These are phyloP conservation scores for Saccharomycopsis sp. DNA, from an alignment of 805 yeast species.

Conservation along the genomic window DNA sequence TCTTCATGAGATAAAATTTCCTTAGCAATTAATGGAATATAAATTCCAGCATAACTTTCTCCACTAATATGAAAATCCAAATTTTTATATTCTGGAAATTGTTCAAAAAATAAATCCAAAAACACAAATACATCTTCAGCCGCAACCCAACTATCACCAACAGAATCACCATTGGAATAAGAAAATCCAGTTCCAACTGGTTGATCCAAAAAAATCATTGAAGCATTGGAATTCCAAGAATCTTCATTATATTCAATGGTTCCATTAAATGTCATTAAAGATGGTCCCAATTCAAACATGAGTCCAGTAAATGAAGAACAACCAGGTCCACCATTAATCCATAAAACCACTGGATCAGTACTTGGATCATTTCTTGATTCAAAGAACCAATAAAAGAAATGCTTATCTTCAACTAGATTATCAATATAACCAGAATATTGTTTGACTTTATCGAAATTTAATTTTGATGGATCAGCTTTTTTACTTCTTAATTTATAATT, in stretches of 20 bases:
- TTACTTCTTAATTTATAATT: slow-evolving; percentile 52
- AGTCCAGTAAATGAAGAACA: slow-evolving; percentile 88
- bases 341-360: slow-evolving; percentile 73
- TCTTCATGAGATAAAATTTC: slow-evolving; percentile 33
- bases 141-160: slow-evolving; percentile 68
- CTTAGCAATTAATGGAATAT: slow-evolving; percentile 60
- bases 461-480: slow-evolving; percentile 45
- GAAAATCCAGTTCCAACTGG: slow-evolving; percentile 93
- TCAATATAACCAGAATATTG: slow-evolving; percentile 85
- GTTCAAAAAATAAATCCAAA: slow-evolving; percentile 70
- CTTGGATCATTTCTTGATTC: slow-evolving; percentile 83
- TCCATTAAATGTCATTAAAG: slow-evolving; percentile 53
- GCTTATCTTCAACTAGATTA: slow-evolving; percentile 74
- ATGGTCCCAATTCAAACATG: slow-evolving; percentile 87
- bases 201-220: slow-evolving; percentile 85
- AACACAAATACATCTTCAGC: slow-evolving; percentile 82
- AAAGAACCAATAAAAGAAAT: slow-evolving; percentile 88
- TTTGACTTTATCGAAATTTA: slow-evolving; percentile 74
- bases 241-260: slow-evolving; percentile 70
- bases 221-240: slow-evolving; percentile 89
- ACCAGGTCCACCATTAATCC: slow-evolving; percentile 97
- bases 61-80: slow-evolving; percentile 69
- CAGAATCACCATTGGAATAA: slow-evolving; percentile 41
- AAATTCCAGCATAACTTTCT: slow-evolving; percentile 79
- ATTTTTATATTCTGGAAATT: slow-evolving; percentile 61